These are phyloP conservation scores for Stropharia rugosoannulata DNA, from an alignment of 768 basidiomycete species.

Conservation along the genomic window DNA sequence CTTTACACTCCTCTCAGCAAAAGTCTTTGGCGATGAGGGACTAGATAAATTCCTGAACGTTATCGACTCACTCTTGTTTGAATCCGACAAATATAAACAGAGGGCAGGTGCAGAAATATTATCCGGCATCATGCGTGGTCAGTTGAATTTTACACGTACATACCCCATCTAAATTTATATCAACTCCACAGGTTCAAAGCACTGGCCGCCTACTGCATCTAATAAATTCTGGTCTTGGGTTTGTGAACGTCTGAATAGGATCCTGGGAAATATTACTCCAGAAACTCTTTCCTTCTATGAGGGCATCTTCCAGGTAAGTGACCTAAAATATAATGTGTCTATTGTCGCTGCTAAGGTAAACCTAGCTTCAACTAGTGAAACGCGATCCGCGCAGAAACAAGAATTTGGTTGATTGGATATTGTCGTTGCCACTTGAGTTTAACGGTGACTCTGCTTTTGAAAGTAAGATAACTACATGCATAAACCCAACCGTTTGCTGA, in stretches of 20 bases:
- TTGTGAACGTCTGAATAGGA: conserved; percentile 52
- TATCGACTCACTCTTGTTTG: conserved; percentile 62
- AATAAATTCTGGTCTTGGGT: conserved; percentile 76
- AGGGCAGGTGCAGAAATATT: conserved; percentile 70
- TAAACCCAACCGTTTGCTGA: conserved; percentile 1
- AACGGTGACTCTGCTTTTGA: conserved; percentile 84
- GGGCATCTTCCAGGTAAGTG: conserved; percentile 52
- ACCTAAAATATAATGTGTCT: background rate
- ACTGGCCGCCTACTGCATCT: conserved; percentile 64
- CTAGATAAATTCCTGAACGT: conserved; percentile 52
- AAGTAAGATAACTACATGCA: conserved; percentile 36
- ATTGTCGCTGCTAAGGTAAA: background rate
- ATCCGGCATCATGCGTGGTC: conserved; percentile 74
- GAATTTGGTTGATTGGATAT: conserved; percentile 74
- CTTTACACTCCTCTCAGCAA: conserved; percentile 41
- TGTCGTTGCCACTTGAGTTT: conserved; percentile 78
- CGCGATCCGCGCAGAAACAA: conserved; percentile 80
- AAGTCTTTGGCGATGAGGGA: conserved; percentile 55
- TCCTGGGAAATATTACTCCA: conserved; percentile 78
- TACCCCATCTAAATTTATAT: background rate
- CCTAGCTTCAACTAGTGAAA: conserved; percentile 47
- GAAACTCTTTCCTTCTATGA: conserved; percentile 84
- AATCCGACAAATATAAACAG: conserved; percentile 81
- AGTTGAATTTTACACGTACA: conserved; percentile 9
- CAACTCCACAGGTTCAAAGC: conserved; percentile 63